A percentile compares a stretch with the other conserved stretches of the same genome.
These are phyloP conservation scores for Fusarium transvaalense DNA, from an alignment of 2,329 filamentous ascomycete species.

Conservation along the genomic window DNA sequence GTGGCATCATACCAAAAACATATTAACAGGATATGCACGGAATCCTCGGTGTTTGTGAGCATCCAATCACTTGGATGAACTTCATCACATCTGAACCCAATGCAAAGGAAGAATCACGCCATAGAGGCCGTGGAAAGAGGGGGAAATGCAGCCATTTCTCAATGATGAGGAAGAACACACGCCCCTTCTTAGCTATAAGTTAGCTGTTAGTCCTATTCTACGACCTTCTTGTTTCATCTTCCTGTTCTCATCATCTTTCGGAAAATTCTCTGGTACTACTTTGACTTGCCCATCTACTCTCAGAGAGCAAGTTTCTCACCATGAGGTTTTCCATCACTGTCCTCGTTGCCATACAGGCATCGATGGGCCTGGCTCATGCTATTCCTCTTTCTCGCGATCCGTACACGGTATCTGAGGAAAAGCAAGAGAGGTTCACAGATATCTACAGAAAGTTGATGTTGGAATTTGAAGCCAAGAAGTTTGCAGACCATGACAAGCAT, in stretches of 20 bases:
- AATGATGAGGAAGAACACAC: neutral
- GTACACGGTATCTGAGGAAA: neutral
- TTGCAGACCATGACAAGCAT: neutral
- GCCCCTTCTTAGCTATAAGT: slow-evolving; percentile 7
- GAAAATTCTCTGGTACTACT: neutral
- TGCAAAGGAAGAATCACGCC: neutral
- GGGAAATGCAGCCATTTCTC: neutral
- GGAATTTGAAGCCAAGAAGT: neutral
- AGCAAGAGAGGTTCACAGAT: neutral
- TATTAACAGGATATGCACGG: neutral
- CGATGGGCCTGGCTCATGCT: slow-evolving; percentile 1
- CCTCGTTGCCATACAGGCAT: slow-evolving; percentile 28
- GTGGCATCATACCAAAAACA: neutral
- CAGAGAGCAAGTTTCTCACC: slow-evolving; percentile 1
- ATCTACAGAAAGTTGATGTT: neutral
- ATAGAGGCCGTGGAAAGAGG: neutral
- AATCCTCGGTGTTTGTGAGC: neutral
- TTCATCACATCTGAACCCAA: neutral
- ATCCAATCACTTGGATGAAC: neutral
- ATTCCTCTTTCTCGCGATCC: neutral
- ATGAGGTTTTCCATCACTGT: slow-evolving; percentile 17
- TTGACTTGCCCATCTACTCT: neutral
- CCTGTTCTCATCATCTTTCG: neutral
- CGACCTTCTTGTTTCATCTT: neutral
- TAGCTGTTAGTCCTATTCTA: neutral